A percentile compares a stretch with the other conserved stretches of the same genome.
These are phyloP conservation scores for Austroboletus niveus DNA, from an alignment of 1,284 basidiomycete genomes.

Conservation along the genomic window DNA sequence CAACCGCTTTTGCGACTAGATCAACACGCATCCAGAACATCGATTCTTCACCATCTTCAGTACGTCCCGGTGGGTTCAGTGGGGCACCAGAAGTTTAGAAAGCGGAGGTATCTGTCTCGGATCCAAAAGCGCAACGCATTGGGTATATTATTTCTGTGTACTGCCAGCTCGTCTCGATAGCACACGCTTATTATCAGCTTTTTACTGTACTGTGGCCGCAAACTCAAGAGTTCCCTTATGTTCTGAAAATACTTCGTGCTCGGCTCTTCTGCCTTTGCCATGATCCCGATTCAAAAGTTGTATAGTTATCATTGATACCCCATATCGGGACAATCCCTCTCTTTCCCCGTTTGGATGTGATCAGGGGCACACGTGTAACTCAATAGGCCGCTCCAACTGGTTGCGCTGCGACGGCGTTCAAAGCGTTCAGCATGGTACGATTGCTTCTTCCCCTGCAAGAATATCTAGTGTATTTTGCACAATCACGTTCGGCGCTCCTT, in stretches of 20 bases:
- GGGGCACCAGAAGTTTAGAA: constrained; percentile 29
- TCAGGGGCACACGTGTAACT: neutral
- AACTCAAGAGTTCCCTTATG: too few species aligned
- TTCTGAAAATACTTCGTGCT: too few species aligned
- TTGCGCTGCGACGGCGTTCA: neutral
- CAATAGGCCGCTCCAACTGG: too few species aligned
- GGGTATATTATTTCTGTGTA: neutral
- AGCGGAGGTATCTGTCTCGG: neutral
- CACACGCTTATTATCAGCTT: too few species aligned
- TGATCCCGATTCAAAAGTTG: too few species aligned
- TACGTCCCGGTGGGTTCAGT: constrained; percentile 18
- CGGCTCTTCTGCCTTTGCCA: too few species aligned
- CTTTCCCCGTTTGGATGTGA: constrained; percentile 8
- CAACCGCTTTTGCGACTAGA: constrained; percentile 12
- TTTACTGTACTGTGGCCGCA: too few species aligned
- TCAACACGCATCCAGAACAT: constrained; percentile 3
- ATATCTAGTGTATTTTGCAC: neutral
- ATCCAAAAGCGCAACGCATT: neutral
- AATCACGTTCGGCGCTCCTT: neutral
- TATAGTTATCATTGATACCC: neutral
- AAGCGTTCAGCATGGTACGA: too few species aligned
- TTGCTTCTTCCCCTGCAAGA: neutral
- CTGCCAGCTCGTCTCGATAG: neutral
- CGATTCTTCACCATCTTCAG: constrained; percentile 9
- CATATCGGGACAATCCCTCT: neutral